phyloP scores from a whole-genome alignment of 768 basidiomycete species.

The Phlebiopsis flavidoalba region DNA sequence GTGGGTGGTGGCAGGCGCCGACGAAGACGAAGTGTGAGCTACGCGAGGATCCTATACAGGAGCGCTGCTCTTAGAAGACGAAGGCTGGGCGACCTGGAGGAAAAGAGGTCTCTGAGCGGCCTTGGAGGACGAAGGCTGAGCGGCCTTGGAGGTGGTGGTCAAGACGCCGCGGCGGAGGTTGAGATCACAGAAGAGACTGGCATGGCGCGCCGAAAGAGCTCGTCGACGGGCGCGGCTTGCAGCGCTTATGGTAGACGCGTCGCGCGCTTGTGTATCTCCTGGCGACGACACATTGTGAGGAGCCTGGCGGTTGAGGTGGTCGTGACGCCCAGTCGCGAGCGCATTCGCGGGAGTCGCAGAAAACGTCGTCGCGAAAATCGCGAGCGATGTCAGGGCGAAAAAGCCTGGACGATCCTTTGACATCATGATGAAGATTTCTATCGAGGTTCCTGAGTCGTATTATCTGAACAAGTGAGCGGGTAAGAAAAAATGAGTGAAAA shows the following conservation, averaged over 20 bases:
- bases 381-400: slow-evolving; percentile 52
- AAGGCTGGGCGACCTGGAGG: slow-evolving; percentile 13
- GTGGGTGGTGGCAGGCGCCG: slow-evolving; percentile 1
- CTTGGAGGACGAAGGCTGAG: slow-evolving; percentile 14
- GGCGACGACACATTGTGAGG: slow-evolving; percentile 32
- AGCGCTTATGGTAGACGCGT: slow-evolving; percentile 44
- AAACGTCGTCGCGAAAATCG: slow-evolving; percentile 48
- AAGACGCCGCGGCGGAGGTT: slow-evolving; percentile 15
- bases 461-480: slow-evolving; percentile 16
- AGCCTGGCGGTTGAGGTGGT: slow-evolving; percentile 39
- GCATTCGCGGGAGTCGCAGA: slow-evolving; percentile 45
- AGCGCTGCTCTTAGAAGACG: slow-evolving; percentile 1
- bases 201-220: background rate
- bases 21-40: slow-evolving; percentile 17
- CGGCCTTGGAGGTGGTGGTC: slow-evolving; percentile 10
- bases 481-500: slow-evolving; percentile 11
- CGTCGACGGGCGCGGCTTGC: slow-evolving; percentile 46
- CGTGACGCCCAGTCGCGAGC: slow-evolving; percentile 27
- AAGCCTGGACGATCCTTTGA: slow-evolving; percentile 52
- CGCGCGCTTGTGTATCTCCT: slow-evolving; percentile 36
- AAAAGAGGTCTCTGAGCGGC: slow-evolving; percentile 13
- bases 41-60: background rate
- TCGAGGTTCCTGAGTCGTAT: slow-evolving; percentile 30
- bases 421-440: slow-evolving; percentile 6
- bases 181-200: slow-evolving; percentile 15